Base-by-base conservation (phyloP, 129 eudicot species). In the Escallonia herrerae region DNA sequence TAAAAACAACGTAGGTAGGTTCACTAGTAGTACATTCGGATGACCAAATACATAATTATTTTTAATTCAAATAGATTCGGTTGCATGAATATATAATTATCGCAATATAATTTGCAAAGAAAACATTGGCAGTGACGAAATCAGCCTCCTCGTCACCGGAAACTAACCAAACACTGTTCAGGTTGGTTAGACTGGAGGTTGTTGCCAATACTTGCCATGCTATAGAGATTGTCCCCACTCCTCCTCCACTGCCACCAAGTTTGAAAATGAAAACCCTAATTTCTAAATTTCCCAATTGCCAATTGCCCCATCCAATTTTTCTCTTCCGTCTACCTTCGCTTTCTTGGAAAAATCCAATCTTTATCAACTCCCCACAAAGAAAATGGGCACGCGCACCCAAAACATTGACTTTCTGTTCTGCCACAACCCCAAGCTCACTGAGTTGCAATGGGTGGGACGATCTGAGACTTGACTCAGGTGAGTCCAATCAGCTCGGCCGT, bases 371-470 rank as follows among this genome's bases (percentile, higher is more conserved):
- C 66, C 37, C 62, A 58, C 73, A 8, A 41, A 62, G 52, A 74
- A 79, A 55, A 58, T 64, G 66, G 49, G 33, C 63, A 57, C 56
- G 39, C 33, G 39, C 64, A 5, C 73, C 56, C 57, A 74, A 68
- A 48, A 50, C 68, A 44, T 66, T 64, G 60, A 63, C 69, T 46
- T 47, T 64, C 51, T 80, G 80, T 70, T 66, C 76, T 11, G 7
- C 61, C 14, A 42, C 82, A 61, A 63, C 79, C 61, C 72, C 84
- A 40, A 70, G 60, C 42, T 71, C 95, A 64, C 60, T 69, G 52
- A 71, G 74, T 22, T 85, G 64, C 60, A 79, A 82, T 61, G 97
- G 97, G 4, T 91, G 97, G 97, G 89, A 71, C 40, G 88, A 91
- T 62, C 59, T 79, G 48, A 67, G 76, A 33, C 70, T 72, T 65